phyloP scores from a whole-genome alignment of 1,139 yeast genomes.

The Sugiyamaella grinbergsii region DNA sequence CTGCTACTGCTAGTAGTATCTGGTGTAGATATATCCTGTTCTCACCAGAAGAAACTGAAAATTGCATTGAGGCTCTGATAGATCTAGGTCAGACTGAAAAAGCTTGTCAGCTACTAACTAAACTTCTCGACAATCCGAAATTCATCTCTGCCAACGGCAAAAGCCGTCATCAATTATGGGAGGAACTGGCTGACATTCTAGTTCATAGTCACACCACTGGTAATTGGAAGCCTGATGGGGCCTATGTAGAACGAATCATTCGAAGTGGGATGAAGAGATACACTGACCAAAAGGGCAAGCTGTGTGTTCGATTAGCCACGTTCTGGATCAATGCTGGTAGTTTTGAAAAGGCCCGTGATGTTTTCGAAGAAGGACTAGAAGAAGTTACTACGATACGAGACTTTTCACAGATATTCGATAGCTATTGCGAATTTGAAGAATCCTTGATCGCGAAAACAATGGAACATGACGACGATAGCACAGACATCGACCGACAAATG shows the following conservation, averaged over 20 bases:
- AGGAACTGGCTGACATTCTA: conserved; percentile 52
- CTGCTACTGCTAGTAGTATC: conserved; percentile 51
- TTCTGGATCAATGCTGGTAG: conserved; percentile 49
- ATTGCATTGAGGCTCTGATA: conserved; percentile 36
- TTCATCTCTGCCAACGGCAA: conserved; percentile 44
- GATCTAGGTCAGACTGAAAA: conserved; percentile 35
- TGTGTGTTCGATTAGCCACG: conserved; percentile 55
- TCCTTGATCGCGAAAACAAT: conserved; percentile 47
- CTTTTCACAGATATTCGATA: conserved; percentile 65
- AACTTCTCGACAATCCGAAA: conserved; percentile 40
- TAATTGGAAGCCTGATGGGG: conserved; percentile 9
- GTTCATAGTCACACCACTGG: conserved; percentile 36
- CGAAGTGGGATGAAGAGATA: conserved; percentile 49
- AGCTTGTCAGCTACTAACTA: conserved; percentile 39
- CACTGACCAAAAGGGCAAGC: conserved; percentile 61
- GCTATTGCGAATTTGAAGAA: conserved; percentile 66
- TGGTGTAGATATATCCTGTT: conserved; percentile 52
- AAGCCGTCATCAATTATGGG: conserved; percentile 50
- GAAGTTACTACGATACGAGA: conserved; percentile 58
- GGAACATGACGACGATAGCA: conserved; percentile 36
- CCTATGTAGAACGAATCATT: conserved; percentile 45
- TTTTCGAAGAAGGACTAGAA: conserved; percentile 52
- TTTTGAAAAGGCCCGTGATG: conserved; percentile 50
- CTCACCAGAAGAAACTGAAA: conserved; percentile 43
- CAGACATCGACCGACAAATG: conserved; percentile 48